Conservation (phyloP, 495 filamentous ascomycete genomes). For the Talaromyces wortmannii region DNA sequence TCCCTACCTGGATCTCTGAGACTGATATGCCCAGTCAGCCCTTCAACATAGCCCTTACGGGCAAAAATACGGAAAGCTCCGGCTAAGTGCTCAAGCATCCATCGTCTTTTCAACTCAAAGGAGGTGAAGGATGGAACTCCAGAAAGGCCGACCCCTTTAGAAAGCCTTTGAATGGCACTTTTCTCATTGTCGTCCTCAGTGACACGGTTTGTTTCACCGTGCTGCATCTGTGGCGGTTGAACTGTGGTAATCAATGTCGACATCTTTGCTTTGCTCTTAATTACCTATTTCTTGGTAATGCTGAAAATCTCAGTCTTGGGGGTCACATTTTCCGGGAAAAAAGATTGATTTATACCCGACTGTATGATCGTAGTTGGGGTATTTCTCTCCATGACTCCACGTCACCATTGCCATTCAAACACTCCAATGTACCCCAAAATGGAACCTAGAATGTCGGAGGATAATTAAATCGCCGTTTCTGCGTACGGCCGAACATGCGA, state of each 20-base stretch:
- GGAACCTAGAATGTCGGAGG: background rate
- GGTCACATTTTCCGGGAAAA: too few species aligned
- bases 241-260: background rate
- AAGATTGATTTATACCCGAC: too few species aligned
- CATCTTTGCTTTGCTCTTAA: background rate
- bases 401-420: background rate
- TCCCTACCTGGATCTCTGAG: constrained; percentile 15
- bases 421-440: background rate
- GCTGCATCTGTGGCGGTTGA: background rate
- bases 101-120: constrained; percentile 15
- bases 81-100: constrained; percentile 44
- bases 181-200: background rate
- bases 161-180: constrained; percentile 7
- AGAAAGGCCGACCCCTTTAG: constrained; percentile 8
- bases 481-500: too few species aligned
- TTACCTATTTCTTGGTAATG: background rate
- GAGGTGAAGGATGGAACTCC: constrained; percentile 5
- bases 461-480: too few species aligned
- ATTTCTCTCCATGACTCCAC: background rate
- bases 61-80: constrained; percentile 22
- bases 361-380: background rate
- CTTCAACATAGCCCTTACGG: constrained; percentile 18
- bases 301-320: too few species aligned
- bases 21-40: constrained; percentile 23
- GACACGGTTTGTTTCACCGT: background rate